Conservation (phyloP, 2,329 filamentous ascomycete genomes). For the Colletotrichum sp. region DNA sequence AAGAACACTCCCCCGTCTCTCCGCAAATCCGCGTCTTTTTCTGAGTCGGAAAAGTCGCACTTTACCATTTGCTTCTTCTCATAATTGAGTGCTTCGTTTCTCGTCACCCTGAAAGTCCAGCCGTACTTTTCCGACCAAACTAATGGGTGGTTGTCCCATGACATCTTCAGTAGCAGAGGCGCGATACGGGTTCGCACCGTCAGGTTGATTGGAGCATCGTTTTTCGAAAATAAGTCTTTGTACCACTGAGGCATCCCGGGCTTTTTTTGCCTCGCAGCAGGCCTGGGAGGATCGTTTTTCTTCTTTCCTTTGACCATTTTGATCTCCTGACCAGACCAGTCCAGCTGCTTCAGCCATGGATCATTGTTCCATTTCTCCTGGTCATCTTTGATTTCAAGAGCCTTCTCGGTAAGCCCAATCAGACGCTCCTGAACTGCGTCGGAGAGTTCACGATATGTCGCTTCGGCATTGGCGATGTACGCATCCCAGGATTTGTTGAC, state of each 20-base stretch:
- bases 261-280: constrained; percentile 84
- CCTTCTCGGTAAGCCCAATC: constrained; percentile 75
- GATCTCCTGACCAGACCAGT: constrained; percentile 94
- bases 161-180: constrained; percentile 79
- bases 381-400: constrained; percentile 74
- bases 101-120: constrained; percentile 86
- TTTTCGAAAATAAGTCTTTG: constrained; percentile 82
- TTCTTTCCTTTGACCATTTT: constrained; percentile 92
- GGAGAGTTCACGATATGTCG: constrained; percentile 78
- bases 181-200: constrained; percentile 89
- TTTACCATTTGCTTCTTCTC: constrained; percentile 71
- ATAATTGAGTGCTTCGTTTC: constrained; percentile 68
- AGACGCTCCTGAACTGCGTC: constrained; percentile 81
- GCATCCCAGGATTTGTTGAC: constrained; percentile 87
- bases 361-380: constrained; percentile 75
- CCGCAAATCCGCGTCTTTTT: constrained; percentile 63
- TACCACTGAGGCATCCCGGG: constrained; percentile 97
- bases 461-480: constrained; percentile 84
- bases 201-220: constrained; percentile 71
- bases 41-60: constrained; percentile 80
- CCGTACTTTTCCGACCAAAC: constrained; percentile 93
- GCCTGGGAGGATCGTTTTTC: constrained; percentile 79
- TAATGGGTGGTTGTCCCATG: constrained; percentile 89
- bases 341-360: constrained; percentile 90
- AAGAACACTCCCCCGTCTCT: constrained; percentile 76